A percentile compares a stretch with the other conserved stretches of the same genome.
Evolutionary conservation across 2,329 filamentous ascomycete genomes (phyloP).

Genomic region (Paraphoma chrysanthemicola): DNA sequence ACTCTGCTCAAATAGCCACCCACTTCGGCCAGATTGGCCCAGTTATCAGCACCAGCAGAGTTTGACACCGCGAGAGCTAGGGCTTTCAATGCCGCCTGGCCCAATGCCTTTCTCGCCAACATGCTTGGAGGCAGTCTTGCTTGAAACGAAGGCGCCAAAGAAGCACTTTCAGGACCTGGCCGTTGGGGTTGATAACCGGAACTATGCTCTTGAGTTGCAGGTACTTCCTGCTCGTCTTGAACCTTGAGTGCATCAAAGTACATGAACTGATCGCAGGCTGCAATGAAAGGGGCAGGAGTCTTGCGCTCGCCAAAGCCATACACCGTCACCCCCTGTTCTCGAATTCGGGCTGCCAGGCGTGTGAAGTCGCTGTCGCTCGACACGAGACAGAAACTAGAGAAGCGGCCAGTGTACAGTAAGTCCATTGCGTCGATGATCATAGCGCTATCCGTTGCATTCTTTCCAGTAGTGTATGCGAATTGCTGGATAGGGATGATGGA

Average conservation of each 20-base stretch:
- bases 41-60: slow-evolving; percentile 27
- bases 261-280: slow-evolving; percentile 37
- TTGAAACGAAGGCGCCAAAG: too few species aligned
- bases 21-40: slow-evolving; percentile 33
- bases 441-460: slow-evolving; percentile 40
- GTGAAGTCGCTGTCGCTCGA: slow-evolving; percentile 49
- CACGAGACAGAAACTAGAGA: slow-evolving; percentile 43
- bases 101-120: too few species aligned
- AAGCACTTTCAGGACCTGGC: too few species aligned
- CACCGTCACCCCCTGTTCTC: slow-evolving; percentile 43
- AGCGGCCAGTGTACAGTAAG: slow-evolving; percentile 42
- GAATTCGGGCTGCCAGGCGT: slow-evolving; percentile 41
- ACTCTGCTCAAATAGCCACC: slow-evolving; percentile 25
- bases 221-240: slow-evolving; percentile 5
- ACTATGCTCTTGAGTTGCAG: too few species aligned
- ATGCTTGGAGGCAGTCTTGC: too few species aligned
- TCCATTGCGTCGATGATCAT: slow-evolving; percentile 50
- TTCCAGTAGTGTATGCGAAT: slow-evolving; percentile 39
- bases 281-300: slow-evolving; percentile 31
- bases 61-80: too few species aligned
- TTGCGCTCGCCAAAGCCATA: slow-evolving; percentile 45
- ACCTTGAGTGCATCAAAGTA: slow-evolving; percentile 32
- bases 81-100: too few species aligned
- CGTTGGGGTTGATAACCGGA: too few species aligned
- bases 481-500: slow-evolving; percentile 36